Conservation (phyloP, 1,139 yeast species). For the Blastobotrys petasosporus region DNA sequence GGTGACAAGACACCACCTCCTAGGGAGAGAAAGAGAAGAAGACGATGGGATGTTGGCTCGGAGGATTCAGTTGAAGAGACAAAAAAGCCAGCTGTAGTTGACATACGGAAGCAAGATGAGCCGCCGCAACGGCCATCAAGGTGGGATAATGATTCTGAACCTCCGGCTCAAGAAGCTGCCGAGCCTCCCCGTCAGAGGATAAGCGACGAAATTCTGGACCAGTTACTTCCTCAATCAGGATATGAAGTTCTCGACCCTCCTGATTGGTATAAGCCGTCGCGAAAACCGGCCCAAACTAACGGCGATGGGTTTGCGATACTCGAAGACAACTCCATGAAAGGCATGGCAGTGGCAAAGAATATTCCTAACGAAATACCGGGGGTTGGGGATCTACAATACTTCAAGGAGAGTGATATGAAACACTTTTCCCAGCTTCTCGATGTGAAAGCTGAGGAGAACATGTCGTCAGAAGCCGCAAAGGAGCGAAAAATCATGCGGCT, state of each 20-base stretch:
- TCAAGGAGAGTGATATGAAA: constrained; percentile 66
- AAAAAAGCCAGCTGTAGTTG: constrained; percentile 19
- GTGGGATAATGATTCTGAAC: constrained; percentile 23
- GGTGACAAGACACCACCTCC: constrained; percentile 28
- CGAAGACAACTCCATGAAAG: constrained; percentile 28
- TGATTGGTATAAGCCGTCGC: constrained; percentile 38
- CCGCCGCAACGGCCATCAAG: constrained; percentile 17
- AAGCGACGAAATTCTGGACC: constrained; percentile 46
- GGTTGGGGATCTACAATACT: constrained; percentile 54
- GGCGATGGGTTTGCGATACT: constrained; percentile 33
- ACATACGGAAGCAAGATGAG: constrained; percentile 15
- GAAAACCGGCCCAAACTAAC: constrained; percentile 23
- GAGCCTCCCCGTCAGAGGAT: constrained; percentile 19
- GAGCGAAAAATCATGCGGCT: constrained; percentile 61
- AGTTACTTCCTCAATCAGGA: constrained; percentile 49
- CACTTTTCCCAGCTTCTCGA: constrained; percentile 61
- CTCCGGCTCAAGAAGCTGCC: background rate
- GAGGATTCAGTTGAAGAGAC: constrained; percentile 20
- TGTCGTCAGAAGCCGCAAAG: constrained; percentile 48
- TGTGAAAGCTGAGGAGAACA: constrained; percentile 31
- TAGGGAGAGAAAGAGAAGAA: constrained; percentile 19
- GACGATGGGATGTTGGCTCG: constrained; percentile 38
- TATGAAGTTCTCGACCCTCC: constrained; percentile 48
- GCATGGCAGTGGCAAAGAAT: constrained; percentile 26
- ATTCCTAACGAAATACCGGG: constrained; percentile 59